Evolutionary conservation across 805 yeast species (phyloP).

Genomic region (Wickerhamomyces ciferrii): DNA sequence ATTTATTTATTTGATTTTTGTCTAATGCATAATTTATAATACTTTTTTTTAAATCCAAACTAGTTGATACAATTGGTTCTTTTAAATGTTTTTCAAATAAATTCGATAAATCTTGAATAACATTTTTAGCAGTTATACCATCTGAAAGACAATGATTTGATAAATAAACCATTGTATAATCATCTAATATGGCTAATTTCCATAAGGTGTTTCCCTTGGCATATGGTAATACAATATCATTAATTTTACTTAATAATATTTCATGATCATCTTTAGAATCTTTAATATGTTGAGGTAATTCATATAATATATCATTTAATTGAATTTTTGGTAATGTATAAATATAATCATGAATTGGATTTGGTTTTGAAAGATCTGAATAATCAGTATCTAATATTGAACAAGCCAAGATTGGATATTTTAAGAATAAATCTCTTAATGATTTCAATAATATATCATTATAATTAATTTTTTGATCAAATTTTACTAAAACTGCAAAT

Average conservation of each 20-base stretch:
- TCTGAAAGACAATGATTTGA: slow-evolving; percentile 18
- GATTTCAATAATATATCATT: slow-evolving; percentile 4
- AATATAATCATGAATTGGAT: slow-evolving; percentile 14
- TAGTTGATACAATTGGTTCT: no score
- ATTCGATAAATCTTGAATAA: slow-evolving; percentile 8
- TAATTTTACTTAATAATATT: slow-evolving; percentile 4
- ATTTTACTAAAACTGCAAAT: slow-evolving; percentile 10
- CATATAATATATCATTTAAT: slow-evolving; percentile 9
- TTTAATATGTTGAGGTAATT: slow-evolving; percentile 5
- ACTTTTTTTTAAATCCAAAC: background rate
- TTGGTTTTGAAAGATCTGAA: slow-evolving; percentile 9
- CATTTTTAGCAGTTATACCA: slow-evolving; percentile 12
- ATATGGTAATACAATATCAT: slow-evolving; percentile 10
- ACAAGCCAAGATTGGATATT: slow-evolving; percentile 13
- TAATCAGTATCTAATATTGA: slow-evolving; percentile 14
- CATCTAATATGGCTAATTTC: slow-evolving; percentile 13
- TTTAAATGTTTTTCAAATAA: slow-evolving; percentile 2
- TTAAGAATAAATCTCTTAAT: slow-evolving; percentile 7
- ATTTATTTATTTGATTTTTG: slow-evolving; percentile 1
- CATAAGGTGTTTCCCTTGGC: slow-evolving; percentile 11
- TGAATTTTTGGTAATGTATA: slow-evolving; percentile 10
- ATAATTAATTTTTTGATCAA: slow-evolving; percentile 7
- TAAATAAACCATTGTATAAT: slow-evolving; percentile 10
- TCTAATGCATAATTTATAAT: slow-evolving; percentile 11
- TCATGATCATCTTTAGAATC: slow-evolving; percentile 1